These are phyloP conservation scores for Hypomontagnella monticulosa DNA, from an alignment of 495 filamentous ascomycete genomes.

Conservation along the genomic window DNA sequence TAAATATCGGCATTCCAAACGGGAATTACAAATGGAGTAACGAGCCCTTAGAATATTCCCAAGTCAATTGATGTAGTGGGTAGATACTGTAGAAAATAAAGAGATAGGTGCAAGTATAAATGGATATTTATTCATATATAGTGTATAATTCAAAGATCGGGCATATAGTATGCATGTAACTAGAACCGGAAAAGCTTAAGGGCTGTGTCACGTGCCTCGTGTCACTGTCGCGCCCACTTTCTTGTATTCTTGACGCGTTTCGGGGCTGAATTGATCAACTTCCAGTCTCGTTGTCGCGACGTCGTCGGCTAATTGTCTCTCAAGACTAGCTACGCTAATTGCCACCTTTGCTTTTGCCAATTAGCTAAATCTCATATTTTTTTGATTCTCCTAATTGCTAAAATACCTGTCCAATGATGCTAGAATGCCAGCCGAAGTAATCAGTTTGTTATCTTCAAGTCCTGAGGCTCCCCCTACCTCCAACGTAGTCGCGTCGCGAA, in stretches of 20 bases:
- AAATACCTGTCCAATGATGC: constrained; percentile 10
- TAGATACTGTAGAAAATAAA: neutral
- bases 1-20: neutral
- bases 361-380: neutral
- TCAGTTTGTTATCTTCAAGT: constrained; percentile 51
- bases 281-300: neutral
- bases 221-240: constrained; percentile 24
- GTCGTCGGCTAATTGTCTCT: neutral
- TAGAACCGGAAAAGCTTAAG: neutral
- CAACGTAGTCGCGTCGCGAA: constrained; percentile 7
- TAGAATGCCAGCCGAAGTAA: constrained; percentile 53
- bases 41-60: too few species aligned
- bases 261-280: neutral
- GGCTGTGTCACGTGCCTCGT: constrained; percentile 28
- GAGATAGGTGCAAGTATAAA: neutral
- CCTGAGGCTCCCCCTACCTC: constrained; percentile 9
- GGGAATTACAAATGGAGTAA: neutral
- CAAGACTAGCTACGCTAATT: neutral
- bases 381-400: neutral
- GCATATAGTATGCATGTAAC: too few species aligned
- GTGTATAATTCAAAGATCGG: neutral
- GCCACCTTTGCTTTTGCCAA: neutral
- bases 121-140: neutral
- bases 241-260: neutral
- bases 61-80: too few species aligned